A percentile compares a stretch with the other conserved stretches of the same genome.
These are phyloP conservation scores for Chlamydomonas reinhardtii DNA, from an alignment of 163 green algal genomes.

Conservation along the genomic window DNA sequence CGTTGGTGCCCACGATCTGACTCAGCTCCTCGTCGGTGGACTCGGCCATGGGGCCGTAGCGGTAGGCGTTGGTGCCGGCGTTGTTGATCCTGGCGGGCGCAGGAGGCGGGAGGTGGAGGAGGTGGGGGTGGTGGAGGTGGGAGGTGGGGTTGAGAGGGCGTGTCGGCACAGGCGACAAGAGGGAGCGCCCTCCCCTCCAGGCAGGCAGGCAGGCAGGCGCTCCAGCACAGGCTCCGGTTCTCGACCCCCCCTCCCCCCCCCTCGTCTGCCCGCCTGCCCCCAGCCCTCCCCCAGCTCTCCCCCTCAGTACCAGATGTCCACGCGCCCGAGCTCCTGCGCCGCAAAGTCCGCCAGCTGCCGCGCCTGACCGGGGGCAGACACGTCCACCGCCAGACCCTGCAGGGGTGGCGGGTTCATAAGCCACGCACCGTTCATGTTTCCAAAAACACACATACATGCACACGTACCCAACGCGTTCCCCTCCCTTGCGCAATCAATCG, in stretches of 20 bases:
- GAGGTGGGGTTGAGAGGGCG: not conserved
- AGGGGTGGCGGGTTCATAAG: too few species aligned
- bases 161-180: too few species aligned
- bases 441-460: too few species aligned
- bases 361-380: conserved; percentile 78
- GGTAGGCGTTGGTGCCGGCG: conserved; percentile 93
- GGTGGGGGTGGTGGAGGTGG: too few species aligned
- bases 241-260: too few species aligned
- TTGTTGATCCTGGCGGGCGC: conserved; percentile 91
- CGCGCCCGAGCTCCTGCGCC: conserved; percentile 60
- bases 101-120: not conserved
- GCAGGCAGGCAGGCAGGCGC: too few species aligned
- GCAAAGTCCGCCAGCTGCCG: conserved; percentile 82
- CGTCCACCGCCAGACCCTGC: conserved; percentile 81
- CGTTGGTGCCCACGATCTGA: conserved; percentile 92
- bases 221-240: too few species aligned
- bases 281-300: not conserved
- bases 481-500: too few species aligned
- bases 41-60: conserved; percentile 83
- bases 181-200: too few species aligned
- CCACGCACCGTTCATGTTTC: too few species aligned
- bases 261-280: not conserved
- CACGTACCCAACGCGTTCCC: too few species aligned
- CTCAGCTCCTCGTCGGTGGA: conserved; percentile 78
- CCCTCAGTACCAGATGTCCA: conserved; percentile 87